Evolutionary conservation across 208 protist species (phyloP).

Genomic region (Acanthamoeba lugdunensis): DNA sequence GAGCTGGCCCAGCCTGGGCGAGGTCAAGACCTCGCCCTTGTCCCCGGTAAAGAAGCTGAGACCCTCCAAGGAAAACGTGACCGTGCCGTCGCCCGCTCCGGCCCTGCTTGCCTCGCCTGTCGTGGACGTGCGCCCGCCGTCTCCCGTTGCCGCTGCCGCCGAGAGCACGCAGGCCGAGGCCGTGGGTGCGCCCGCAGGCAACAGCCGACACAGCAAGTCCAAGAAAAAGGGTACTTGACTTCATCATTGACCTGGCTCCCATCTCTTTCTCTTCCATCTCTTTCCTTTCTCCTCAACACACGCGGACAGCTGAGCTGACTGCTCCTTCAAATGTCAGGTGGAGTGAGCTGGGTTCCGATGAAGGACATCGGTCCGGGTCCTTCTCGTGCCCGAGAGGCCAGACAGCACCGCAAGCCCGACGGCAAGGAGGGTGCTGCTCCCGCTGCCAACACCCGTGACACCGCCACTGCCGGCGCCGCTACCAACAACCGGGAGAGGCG

Average conservation of each 20-base stretch:
- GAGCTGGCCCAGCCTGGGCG: slow-evolving; percentile 40
- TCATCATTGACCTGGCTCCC: no score
- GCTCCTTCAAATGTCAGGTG: not conserved
- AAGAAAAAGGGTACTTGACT: not conserved
- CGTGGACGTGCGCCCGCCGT: not conserved
- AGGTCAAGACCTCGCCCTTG: slow-evolving; percentile 19
- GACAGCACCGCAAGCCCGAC: not conserved
- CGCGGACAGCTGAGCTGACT: not conserved
- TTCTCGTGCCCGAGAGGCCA: not conserved
- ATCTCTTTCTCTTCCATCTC: not conserved
- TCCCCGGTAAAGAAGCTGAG: not conserved
- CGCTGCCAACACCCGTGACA: not conserved
- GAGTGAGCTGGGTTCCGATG: slow-evolving; percentile 5
- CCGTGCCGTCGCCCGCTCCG: not conserved
- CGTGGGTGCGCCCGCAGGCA: not conserved
- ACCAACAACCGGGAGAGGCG: slow-evolving; percentile 18
- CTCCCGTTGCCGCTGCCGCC: not conserved
- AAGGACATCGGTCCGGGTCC: slow-evolving; percentile 7
- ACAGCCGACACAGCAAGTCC: not conserved
- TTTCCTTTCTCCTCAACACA: not conserved
- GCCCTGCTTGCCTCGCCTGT: slow-evolving; percentile 15
- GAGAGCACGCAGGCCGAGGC: not conserved
- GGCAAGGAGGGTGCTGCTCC: not conserved
- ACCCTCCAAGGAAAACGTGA: not conserved
- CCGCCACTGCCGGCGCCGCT: not conserved